Evolutionary conservation across 495 filamentous ascomycete genomes (phyloP).

Genomic region (Penicillium macrosclerotiorum): DNA sequence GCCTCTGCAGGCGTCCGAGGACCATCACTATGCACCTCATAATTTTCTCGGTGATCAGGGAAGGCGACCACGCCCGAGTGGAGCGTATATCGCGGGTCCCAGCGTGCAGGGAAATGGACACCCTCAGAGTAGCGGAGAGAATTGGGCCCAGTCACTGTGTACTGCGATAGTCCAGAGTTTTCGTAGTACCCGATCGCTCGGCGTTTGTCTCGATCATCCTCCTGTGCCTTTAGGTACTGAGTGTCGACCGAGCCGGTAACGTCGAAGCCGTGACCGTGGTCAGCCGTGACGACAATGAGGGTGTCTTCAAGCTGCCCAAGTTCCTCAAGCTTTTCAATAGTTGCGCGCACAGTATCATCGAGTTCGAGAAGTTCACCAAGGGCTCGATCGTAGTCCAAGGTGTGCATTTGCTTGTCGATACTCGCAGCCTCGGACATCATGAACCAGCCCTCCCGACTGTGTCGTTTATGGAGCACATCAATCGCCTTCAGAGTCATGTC

Average conservation of each 20-base stretch:
- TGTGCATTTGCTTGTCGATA: slow-evolving; percentile 80
- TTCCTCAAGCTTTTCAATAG: slow-evolving; percentile 57
- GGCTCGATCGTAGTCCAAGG: slow-evolving; percentile 71
- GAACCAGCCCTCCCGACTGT: slow-evolving; percentile 67
- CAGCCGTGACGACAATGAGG: slow-evolving; percentile 67
- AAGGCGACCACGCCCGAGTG: slow-evolving; percentile 61
- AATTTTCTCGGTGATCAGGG: slow-evolving; percentile 68
- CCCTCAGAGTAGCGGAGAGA: slow-evolving; percentile 56
- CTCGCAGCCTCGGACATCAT: slow-evolving; percentile 74
- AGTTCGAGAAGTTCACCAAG: slow-evolving; percentile 74
- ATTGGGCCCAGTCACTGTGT: slow-evolving; percentile 47
- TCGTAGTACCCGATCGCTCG: slow-evolving; percentile 65
- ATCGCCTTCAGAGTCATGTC: slow-evolving; percentile 82
- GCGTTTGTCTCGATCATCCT: slow-evolving; percentile 61
- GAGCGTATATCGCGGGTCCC: slow-evolving; percentile 74
- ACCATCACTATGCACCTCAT: slow-evolving; percentile 55
- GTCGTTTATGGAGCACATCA: slow-evolving; percentile 62
- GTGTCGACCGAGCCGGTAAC: slow-evolving; percentile 56
- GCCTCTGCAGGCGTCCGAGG: slow-evolving; percentile 55
- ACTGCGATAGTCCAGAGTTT: slow-evolving; percentile 66
- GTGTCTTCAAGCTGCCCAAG: slow-evolving; percentile 61
- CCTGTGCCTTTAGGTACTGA: slow-evolving; percentile 56
- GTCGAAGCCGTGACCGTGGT: slow-evolving; percentile 77
- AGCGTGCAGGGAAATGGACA: slow-evolving; percentile 67
- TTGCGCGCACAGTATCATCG: slow-evolving; percentile 69